Percentiles rank a stretch among this genome's conserved stretches.
Evolutionary conservation across 768 basidiomycete genomes (phyloP).

Genomic region (Amanita thiersii): DNA sequence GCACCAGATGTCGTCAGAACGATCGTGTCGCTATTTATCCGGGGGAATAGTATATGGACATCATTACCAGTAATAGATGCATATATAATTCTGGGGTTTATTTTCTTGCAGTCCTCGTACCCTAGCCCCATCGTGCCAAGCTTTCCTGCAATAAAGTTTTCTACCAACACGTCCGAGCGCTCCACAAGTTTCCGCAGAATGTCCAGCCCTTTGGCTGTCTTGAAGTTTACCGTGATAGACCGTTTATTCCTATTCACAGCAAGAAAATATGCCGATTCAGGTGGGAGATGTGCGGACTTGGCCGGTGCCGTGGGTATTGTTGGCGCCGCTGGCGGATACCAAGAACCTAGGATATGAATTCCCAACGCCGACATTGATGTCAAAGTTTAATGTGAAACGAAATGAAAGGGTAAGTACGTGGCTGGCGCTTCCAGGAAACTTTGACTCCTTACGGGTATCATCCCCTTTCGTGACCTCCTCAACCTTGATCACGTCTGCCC

Average conservation of each 20-base stretch:
- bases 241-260: conserved; percentile 85
- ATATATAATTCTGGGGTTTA: conserved; percentile 81
- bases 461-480: conserved; percentile 78
- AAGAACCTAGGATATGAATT: conserved; percentile 40
- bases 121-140: conserved; percentile 79
- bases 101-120: conserved; percentile 68
- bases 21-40: background rate
- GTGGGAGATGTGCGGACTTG: conserved; percentile 58
- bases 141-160: conserved; percentile 85
- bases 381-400: background rate
- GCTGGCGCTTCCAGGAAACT: background rate
- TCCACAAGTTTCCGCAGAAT: conserved; percentile 65
- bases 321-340: conserved; percentile 58
- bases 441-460: conserved; percentile 63
- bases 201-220: conserved; percentile 65
- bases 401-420: background rate
- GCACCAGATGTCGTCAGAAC: conserved; percentile 4
- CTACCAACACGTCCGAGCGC: conserved; percentile 78
- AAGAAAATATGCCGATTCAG: conserved; percentile 92
- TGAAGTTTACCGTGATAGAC: conserved; percentile 86
- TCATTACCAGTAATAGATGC: conserved; percentile 77
- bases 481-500: conserved; percentile 91
- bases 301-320: conserved; percentile 37
- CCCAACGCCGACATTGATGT: background rate
- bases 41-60: conserved; percentile 1